phyloP scores from a whole-genome alignment of 2,329 filamentous ascomycete genomes.

The Ophiostoma triangulosporum region DNA sequence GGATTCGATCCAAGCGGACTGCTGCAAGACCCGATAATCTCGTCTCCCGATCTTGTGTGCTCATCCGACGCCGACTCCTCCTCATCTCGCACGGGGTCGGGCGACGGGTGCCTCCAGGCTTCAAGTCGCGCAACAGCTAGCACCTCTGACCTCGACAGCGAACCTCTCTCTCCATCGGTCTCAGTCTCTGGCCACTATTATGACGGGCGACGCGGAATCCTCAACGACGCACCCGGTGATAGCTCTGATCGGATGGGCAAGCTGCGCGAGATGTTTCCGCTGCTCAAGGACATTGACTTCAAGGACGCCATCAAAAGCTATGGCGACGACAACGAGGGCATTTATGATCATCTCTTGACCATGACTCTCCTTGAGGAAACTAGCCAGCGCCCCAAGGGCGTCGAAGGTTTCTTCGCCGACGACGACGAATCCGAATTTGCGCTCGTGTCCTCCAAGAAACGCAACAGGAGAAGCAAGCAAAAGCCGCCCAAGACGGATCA shows the following conservation, averaged over 20 bases:
- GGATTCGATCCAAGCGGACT: slow-evolving; percentile 70
- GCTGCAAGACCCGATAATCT: neutral
- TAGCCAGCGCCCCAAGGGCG: slow-evolving; percentile 50
- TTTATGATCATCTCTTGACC: slow-evolving; percentile 71
- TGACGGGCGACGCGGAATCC: slow-evolving; percentile 21
- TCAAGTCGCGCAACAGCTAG: neutral
- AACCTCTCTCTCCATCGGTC: too few species aligned
- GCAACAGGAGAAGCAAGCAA: slow-evolving; percentile 12
- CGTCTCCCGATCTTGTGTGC: neutral
- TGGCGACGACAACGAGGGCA: slow-evolving; percentile 50
- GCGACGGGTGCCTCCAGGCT: neutral
- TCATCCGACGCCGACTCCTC: neutral
- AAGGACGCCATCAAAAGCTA: slow-evolving; percentile 54
- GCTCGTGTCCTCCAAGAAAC: neutral
- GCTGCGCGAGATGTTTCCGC: slow-evolving; percentile 59
- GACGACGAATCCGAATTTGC: slow-evolving; percentile 25
- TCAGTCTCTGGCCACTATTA: neutral
- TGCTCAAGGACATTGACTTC: slow-evolving; percentile 52
- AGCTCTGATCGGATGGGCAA: slow-evolving; percentile 25
- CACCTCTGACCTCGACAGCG: neutral
- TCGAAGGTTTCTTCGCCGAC: slow-evolving; percentile 63
- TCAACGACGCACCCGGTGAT: slow-evolving; percentile 35
- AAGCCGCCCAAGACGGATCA: slow-evolving; percentile 18
- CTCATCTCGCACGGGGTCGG: neutral
- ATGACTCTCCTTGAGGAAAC: slow-evolving; percentile 62